phyloP scores from a whole-genome alignment of 2,329 filamentous ascomycete species.

The Penicillium fuscoglaucum region DNA sequence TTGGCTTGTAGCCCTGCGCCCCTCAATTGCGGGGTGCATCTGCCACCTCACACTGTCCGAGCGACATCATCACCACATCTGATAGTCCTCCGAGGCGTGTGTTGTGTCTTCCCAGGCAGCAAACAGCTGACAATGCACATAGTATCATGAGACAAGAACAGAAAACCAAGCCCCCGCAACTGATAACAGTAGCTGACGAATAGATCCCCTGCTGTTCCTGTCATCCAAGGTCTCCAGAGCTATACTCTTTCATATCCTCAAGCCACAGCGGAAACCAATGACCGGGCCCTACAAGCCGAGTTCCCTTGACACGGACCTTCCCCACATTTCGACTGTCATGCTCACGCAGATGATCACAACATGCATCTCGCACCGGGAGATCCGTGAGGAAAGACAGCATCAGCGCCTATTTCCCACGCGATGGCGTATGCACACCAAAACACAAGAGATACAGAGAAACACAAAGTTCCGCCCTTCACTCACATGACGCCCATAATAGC shows the following conservation, averaged over 20 bases:
- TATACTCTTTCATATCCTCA: neutral
- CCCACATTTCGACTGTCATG: slow-evolving; percentile 6
- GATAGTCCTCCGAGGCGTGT: neutral
- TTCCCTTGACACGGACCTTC: neutral
- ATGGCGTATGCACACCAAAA: neutral
- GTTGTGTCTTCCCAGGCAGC: neutral
- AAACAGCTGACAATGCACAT: slow-evolving; percentile 1
- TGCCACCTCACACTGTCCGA: slow-evolving; percentile 13
- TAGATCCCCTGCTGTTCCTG: neutral
- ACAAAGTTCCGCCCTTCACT: neutral
- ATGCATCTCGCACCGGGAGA: slow-evolving; percentile 6
- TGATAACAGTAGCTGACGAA: neutral
- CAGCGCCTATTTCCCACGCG: slow-evolving; percentile 2
- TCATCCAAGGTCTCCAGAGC: neutral
- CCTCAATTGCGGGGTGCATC: slow-evolving; percentile 26
- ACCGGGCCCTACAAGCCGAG: neutral
- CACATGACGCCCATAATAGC: slow-evolving; percentile 4
- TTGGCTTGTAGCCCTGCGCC: neutral
- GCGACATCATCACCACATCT: slow-evolving; percentile 11
- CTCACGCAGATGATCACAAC: slow-evolving; percentile 5
- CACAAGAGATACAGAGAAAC: neutral
- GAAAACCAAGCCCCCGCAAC: neutral
- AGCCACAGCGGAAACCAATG: slow-evolving; percentile 7
- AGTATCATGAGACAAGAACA: slow-evolving; percentile 4
- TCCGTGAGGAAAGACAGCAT: slow-evolving; percentile 7